Conservation (phyloP, 768 basidiomycete genomes). For the Termitomyces sp. region DNA sequence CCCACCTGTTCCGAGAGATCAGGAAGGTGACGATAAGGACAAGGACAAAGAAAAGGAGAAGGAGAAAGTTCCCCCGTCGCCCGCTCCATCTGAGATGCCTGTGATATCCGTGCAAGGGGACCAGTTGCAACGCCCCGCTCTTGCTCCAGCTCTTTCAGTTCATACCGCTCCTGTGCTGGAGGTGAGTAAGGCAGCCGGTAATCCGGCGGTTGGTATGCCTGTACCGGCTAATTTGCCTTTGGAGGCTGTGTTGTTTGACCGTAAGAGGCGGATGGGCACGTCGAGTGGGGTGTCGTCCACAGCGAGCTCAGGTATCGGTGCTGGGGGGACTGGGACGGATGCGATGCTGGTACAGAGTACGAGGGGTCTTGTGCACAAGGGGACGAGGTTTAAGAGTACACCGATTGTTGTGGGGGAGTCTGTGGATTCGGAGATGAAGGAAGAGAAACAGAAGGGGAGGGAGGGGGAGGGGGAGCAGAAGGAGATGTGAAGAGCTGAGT, state of each 20-base stretch:
- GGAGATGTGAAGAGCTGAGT: not conserved
- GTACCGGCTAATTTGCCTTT: conserved; percentile 37
- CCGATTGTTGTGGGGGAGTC: conserved; percentile 45
- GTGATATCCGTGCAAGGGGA: not conserved
- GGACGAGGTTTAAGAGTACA: conserved; percentile 69
- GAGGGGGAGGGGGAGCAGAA: not conserved
- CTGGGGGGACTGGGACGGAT: not conserved
- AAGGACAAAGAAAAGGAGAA: not conserved
- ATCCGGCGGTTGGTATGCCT: conserved; percentile 38
- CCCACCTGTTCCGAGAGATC: conserved; percentile 46
- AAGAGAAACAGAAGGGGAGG: not conserved
- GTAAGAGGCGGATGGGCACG: conserved; percentile 46
- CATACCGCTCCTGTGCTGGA: conserved; percentile 7
- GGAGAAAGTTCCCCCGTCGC: not conserved
- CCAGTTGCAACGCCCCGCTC: not conserved
- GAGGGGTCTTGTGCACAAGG: conserved; percentile 29
- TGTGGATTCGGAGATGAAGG: conserved; percentile 3
- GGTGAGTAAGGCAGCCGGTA: not conserved
- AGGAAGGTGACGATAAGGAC: conserved; percentile 9
- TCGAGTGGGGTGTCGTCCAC: conserved; percentile 7
- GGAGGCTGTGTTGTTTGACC: conserved; percentile 62
- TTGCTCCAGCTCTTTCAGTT: not conserved
- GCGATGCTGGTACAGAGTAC: not conserved
- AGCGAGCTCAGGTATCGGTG: conserved; percentile 2
- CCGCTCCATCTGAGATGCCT: not conserved